Percentiles rank a stretch among this genome's conserved stretches.
phyloP scores from a whole-genome alignment of 2,329 filamentous ascomycete genomes.

The Fusarium sp. region DNA sequence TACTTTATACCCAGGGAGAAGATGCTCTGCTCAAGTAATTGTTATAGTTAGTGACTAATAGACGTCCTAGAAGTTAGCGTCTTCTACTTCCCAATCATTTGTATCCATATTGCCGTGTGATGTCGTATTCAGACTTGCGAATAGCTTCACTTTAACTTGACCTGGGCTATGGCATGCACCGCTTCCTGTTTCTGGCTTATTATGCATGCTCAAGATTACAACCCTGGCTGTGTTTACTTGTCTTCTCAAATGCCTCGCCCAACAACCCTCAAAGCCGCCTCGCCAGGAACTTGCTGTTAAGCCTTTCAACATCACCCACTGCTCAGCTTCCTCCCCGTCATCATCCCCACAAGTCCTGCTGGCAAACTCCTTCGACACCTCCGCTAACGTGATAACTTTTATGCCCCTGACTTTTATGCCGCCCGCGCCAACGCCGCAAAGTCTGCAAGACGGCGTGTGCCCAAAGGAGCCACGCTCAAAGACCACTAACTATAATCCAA shows the following conservation, averaged over 20 bases:
- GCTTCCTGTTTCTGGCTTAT: slow-evolving; percentile 23
- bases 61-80: background rate
- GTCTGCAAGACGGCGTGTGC: slow-evolving; percentile 40
- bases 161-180: slow-evolving; percentile 5
- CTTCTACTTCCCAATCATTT: background rate
- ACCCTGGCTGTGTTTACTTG: slow-evolving; percentile 23
- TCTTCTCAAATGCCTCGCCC: slow-evolving; percentile 13
- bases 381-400: slow-evolving; percentile 43
- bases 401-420: slow-evolving; percentile 37
- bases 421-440: slow-evolving; percentile 45
- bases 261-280: slow-evolving; percentile 14
- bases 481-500: slow-evolving; percentile 30
- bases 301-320: background rate
- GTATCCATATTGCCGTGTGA: background rate
- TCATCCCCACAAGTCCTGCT: slow-evolving; percentile 40
- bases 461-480: slow-evolving; percentile 39
- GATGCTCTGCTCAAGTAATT: slow-evolving; percentile 23
- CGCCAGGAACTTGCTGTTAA: slow-evolving; percentile 9
- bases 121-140: background rate
- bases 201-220: slow-evolving; percentile 17
- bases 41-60: slow-evolving; percentile 24
- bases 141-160: slow-evolving; percentile 2
- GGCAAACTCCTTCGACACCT: slow-evolving; percentile 30
- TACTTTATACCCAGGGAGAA: slow-evolving; percentile 25
- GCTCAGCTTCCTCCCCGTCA: background rate